Conservation (phyloP, 305 asterid species). For the Nicotiana rustica region DNA sequence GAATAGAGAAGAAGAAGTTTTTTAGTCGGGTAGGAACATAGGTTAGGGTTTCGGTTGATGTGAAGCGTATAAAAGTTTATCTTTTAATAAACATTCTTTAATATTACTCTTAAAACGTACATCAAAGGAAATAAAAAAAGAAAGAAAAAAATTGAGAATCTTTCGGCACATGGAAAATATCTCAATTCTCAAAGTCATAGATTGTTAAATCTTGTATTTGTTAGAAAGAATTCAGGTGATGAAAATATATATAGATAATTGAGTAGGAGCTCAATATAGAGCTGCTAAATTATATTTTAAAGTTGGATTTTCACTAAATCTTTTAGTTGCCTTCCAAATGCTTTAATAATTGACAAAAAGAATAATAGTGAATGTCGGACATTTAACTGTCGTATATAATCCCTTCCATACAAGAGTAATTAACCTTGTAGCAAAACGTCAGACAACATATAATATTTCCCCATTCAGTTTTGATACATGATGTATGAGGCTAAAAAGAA, state of each 20-base stretch:
- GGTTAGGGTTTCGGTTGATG: constrained; percentile 6
- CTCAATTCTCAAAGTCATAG: not conserved
- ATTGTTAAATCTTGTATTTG: not conserved
- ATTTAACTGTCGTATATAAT: not conserved
- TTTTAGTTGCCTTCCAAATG: not conserved
- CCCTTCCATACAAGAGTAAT: not conserved
- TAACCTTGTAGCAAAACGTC: not conserved
- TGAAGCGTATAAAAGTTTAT: not conserved
- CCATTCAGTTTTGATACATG: not conserved
- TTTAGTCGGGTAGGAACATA: not conserved
- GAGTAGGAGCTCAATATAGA: not conserved
- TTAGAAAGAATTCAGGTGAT: not conserved
- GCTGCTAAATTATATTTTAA: not conserved
- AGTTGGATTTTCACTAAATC: not conserved
- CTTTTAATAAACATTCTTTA: not conserved
- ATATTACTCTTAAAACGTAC: not conserved
- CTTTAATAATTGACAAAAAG: not conserved
- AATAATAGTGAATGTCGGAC: not conserved
- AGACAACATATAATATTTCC: not conserved
- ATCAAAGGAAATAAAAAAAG: not conserved
- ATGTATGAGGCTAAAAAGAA: not conserved
- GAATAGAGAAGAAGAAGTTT: too few species aligned
- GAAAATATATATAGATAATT: not conserved
- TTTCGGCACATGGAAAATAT: not conserved
- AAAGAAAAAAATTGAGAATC: constrained; percentile 2